Evolutionary conservation across 768 basidiomycete species (phyloP).

Genomic region (Asterophora parasitica): DNA sequence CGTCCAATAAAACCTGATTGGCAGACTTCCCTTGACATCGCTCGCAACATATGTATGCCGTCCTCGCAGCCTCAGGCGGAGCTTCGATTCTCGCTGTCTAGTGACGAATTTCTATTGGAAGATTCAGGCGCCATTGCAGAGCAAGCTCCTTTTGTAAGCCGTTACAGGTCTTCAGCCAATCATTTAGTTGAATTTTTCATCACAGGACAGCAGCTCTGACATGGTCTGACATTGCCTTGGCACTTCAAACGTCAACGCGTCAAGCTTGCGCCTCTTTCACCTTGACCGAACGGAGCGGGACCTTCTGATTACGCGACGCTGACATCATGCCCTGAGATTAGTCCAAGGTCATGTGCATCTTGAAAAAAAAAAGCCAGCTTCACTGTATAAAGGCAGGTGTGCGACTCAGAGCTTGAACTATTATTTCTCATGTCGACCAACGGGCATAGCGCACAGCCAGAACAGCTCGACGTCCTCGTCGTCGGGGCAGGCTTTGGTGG

Average conservation of each 20-base stretch:
- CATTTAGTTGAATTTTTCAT: background rate
- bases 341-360: background rate
- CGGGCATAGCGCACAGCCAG: background rate
- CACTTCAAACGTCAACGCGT: no score
- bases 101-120: no score
- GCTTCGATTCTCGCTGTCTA: no score
- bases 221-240: background rate
- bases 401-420: background rate
- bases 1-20: no score
- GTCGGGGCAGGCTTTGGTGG: slow-evolving; percentile 25
- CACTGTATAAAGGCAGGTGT: background rate
- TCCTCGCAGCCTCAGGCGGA: background rate
- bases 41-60: no score
- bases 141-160: no score
- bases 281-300: no score
- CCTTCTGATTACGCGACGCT: background rate
- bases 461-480: slow-evolving; percentile 20
- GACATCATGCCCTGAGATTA: background rate
- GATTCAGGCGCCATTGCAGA: no score
- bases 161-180: no score
- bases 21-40: no score
- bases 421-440: slow-evolving; percentile 2
- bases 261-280: no score
- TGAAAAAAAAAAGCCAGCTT: background rate
- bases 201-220: background rate